Evolutionary conservation across 352 stramenopile species (phyloP), one percentile per base, ranked within the genome.

Genomic region (Phytophthora sojae): DNA sequence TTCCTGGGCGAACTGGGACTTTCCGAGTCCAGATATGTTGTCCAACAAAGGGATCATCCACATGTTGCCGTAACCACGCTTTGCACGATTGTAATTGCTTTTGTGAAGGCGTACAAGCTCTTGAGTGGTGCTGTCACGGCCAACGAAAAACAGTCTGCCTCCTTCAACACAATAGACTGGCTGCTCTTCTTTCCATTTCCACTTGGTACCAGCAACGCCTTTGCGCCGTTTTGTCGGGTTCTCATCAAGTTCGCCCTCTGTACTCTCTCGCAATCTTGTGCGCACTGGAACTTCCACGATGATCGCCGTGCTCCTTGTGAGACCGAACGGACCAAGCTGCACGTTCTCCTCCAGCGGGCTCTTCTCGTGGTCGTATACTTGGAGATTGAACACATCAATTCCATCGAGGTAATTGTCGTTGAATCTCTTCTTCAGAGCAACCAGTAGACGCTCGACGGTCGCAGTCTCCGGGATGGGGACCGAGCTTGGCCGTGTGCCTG

Each of bases 41-140:
- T 69, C 52, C 12, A 44, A 29, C 23, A 73, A 11, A 21, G 66
- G 66, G 21, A 73, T 39, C 17, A 17, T 8, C 66, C 5, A 8
- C 64, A 49, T 14, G 32, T 39, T 14, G 32, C 9, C 47, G 1
- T 7, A 37, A 9, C 49, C 11, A 17, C 11, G 9, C 8, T 53
- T 23, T 55, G 45, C 56, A 25, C 57, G 11, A 14, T 57, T 23
- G 14, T 61, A 71, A 25, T 61, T 71, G 2, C 2, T 12, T 32
- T 57, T 14, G 50, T 71, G 64, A 19, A 44, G 32, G 9, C 26
- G n/a, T 37, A 26, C 14, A 54, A 71, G 45, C 21, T 64, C 19
- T 6, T 55, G 0, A 15, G n/a, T 32, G 11, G 50, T 50, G 15
- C 2, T 6, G 6, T 71, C 57, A 29, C 56, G 64, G 23, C 51